phyloP scores from a whole-genome alignment of 192 early-diverging fungal genomes.

The Podila verticillata region DNA sequence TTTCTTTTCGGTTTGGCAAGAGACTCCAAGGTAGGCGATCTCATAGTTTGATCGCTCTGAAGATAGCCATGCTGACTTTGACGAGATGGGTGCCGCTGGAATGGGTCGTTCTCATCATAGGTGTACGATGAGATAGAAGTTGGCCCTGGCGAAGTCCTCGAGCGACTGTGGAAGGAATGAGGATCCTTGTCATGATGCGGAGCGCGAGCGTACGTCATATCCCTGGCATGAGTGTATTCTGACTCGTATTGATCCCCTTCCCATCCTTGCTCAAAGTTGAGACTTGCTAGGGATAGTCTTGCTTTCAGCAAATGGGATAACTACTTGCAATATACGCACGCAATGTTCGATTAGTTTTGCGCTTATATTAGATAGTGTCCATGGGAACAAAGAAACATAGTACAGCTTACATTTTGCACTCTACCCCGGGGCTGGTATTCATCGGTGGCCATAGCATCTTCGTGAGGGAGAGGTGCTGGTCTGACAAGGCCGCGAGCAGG shows the following conservation, averaged over 20 bases:
- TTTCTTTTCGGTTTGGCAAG: conserved; percentile 23
- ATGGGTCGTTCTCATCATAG: no score
- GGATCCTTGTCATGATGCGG: no score
- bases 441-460: no score
- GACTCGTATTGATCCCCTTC: not conserved
- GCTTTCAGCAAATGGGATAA: conserved; percentile 32
- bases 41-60: not conserved
- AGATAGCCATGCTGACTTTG: not conserved
- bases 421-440: not conserved
- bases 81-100: not conserved
- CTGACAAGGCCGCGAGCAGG: not conserved
- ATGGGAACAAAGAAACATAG: not conserved
- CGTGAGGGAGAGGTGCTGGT: not conserved
- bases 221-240: not conserved
- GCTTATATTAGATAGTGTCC: no score
- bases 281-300: conserved; percentile 12
- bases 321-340: not conserved
- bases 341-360: no score
- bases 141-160: no score
- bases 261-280: not conserved
- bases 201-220: not conserved
- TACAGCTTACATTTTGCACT: conserved; percentile 4
- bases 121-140: no score
- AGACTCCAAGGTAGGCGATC: conserved; percentile 4
- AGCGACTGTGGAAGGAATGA: no score